phyloP scores from a whole-genome alignment of 1,284 basidiomycete genomes.

The Phlebopus sp. region DNA sequence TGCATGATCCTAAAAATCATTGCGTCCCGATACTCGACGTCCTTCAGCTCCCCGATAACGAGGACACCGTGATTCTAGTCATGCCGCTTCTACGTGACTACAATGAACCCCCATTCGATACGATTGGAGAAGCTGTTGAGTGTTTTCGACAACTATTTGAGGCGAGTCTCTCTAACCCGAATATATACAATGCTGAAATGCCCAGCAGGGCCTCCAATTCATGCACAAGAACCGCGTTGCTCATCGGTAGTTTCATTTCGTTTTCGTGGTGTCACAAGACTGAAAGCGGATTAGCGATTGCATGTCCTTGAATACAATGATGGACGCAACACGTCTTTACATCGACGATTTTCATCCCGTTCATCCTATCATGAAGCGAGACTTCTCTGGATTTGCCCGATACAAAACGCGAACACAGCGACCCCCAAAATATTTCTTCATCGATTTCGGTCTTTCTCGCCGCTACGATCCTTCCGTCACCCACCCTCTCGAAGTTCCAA shows the following conservation, averaged over 20 bases:
- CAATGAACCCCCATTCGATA: slow-evolving; percentile 22
- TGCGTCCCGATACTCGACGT: slow-evolving; percentile 31
- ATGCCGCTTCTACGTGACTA: slow-evolving; percentile 28
- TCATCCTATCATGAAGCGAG: slow-evolving; percentile 11
- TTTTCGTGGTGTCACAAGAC: no score
- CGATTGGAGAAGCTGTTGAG: slow-evolving; percentile 31
- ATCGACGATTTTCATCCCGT: slow-evolving; percentile 27
- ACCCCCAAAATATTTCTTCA: slow-evolving; percentile 35
- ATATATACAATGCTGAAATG: no score
- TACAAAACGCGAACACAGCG: no score
- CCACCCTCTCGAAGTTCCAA: slow-evolving; percentile 18
- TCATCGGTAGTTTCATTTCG: no score
- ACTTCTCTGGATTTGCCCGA: slow-evolving; percentile 24
- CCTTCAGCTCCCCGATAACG: slow-evolving; percentile 13
- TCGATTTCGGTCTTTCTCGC: slow-evolving; percentile 40
- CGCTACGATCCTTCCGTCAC: slow-evolving; percentile 20
- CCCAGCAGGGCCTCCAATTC: no score
- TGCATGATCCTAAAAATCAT: slow-evolving; percentile 19
- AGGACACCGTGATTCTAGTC: slow-evolving; percentile 18
- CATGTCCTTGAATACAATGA: slow-evolving; percentile 34
- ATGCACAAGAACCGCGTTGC: no score
- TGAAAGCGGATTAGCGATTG: slow-evolving; percentile 13
- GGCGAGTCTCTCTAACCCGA: slow-evolving; percentile 13
- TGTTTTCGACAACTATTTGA: slow-evolving; percentile 34
- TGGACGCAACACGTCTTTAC: slow-evolving; percentile 31